These are phyloP conservation scores for Alloascoidea hylecoeti DNA, from an alignment of 805 yeast species.

Conservation along the genomic window DNA sequence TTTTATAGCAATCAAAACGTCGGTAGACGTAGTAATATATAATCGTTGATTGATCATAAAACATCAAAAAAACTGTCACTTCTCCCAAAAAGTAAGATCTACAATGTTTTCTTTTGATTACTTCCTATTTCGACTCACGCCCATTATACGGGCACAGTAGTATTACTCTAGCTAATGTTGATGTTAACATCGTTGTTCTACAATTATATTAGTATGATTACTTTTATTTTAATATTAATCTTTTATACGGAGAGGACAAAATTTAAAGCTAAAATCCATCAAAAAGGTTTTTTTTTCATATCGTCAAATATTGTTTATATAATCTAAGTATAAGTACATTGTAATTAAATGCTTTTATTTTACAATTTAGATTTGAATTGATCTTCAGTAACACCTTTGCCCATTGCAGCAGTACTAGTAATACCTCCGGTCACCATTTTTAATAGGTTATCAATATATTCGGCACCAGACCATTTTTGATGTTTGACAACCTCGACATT, in stretches of 20 bases:
- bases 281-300: neutral
- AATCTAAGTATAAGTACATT: too few species aligned
- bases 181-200: too few species aligned
- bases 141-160: too few species aligned
- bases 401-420: slow-evolving; percentile 95
- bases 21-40: too few species aligned
- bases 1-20: too few species aligned
- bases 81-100: too few species aligned
- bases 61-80: too few species aligned
- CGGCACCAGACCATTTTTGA: slow-evolving; percentile 99
- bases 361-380: slow-evolving; percentile 51
- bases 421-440: slow-evolving; percentile 91
- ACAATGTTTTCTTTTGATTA: too few species aligned
- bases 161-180: too few species aligned
- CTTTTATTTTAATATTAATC: neutral
- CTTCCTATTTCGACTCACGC: too few species aligned
- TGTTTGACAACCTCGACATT: slow-evolving; percentile 95
- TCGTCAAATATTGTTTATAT: neutral
- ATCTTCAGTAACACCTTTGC: slow-evolving; percentile 94
- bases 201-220: neutral
- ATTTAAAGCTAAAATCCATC: neutral
- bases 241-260: neutral
- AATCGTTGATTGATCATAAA: too few species aligned
- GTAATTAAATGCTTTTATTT: neutral
- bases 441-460: slow-evolving; percentile 82